These are phyloP conservation scores for Penicillium sp. DNA, from an alignment of 2,329 filamentous ascomycete genomes.

Conservation along the genomic window DNA sequence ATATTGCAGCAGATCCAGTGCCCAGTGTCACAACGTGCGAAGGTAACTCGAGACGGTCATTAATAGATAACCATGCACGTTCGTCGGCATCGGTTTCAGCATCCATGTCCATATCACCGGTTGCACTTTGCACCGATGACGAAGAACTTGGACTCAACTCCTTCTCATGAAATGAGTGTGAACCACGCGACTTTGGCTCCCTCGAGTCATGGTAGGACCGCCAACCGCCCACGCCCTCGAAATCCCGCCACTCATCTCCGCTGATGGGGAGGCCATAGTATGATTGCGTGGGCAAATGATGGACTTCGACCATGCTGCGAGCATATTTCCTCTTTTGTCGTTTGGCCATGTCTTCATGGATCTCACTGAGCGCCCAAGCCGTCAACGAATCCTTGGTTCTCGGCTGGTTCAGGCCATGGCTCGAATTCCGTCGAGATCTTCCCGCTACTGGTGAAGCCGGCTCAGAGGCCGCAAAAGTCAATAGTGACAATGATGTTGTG, in stretches of 20 bases:
- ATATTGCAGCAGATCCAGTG: conserved; percentile 6
- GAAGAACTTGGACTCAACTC: conserved; percentile 22
- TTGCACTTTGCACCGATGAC: conserved; percentile 19
- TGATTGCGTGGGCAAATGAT: conserved; percentile 13
- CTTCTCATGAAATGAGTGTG: conserved; percentile 14
- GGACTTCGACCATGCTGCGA: conserved; percentile 19
- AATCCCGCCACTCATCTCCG: conserved; percentile 37
- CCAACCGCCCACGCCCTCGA: conserved; percentile 43
- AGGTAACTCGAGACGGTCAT: conserved; percentile 36
- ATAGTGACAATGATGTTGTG: conserved; percentile 25
- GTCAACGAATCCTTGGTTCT: conserved; percentile 10
- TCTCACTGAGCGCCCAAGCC: conserved; percentile 3
- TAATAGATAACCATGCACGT: conserved; percentile 36
- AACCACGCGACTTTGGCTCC: conserved; percentile 14
- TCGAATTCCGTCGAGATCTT: conserved; percentile 24
- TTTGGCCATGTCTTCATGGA: conserved; percentile 6
- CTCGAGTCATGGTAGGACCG: conserved; percentile 17
- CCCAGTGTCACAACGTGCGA: conserved; percentile 25
- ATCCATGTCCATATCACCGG: conserved; percentile 16
- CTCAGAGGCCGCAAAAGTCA: conserved; percentile 28
- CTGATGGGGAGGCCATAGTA: conserved; percentile 27
- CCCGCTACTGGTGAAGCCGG: conserved; percentile 21
- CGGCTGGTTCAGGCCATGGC: conserved; percentile 13
- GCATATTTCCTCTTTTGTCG: conserved; percentile 15
- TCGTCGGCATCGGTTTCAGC: conserved; percentile 28